Evolutionary conservation across 1,139 yeast genomes (phyloP).

Genomic region (Candida gigantensis): DNA sequence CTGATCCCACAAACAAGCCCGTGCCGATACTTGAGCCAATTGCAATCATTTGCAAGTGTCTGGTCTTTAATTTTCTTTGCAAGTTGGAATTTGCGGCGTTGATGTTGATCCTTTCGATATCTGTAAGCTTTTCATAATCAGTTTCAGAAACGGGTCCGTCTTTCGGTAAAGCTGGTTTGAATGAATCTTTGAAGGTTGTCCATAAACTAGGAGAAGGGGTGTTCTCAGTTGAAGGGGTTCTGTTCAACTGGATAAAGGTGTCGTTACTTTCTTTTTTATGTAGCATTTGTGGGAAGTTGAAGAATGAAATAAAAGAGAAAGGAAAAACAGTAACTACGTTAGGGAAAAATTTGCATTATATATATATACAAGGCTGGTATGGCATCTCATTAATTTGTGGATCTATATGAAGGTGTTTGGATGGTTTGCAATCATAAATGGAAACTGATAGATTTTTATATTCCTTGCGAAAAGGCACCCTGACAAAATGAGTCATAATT

Average conservation of each 20-base stretch:
- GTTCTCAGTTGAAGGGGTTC: conserved; percentile 1
- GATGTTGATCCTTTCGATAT: conserved; percentile 36
- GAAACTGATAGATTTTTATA: conserved; percentile 5
- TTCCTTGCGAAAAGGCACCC: conserved; percentile 7
- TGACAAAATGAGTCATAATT: conserved; percentile 8
- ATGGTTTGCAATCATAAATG: conserved; percentile 1
- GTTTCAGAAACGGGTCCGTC: conserved; percentile 12
- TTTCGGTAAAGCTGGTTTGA: conserved; percentile 32
- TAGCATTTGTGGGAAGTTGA: too few relatives aligned
- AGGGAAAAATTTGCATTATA: too few relatives aligned
- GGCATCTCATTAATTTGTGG: too few relatives aligned
- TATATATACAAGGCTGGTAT: too few relatives aligned
- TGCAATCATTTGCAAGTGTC: conserved; percentile 64
- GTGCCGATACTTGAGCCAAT: conserved; percentile 82
- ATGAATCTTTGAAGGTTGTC: conserved; percentile 34
- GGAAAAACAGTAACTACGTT: not conserved
- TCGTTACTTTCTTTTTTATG: conserved; percentile 8
- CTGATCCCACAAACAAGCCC: conserved; percentile 38
- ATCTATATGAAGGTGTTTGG: not conserved
- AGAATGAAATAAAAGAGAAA: conserved; percentile 1
- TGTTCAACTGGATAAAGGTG: conserved; percentile 1
- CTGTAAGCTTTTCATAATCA: conserved; percentile 25
- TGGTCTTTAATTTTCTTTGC: conserved; percentile 32
- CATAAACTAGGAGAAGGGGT: conserved; percentile 17
- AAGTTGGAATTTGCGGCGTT: conserved; percentile 43